Evolutionary conservation across 805 yeast genomes (phyloP).

Genomic region (Dipodascopsis uninucleata): DNA sequence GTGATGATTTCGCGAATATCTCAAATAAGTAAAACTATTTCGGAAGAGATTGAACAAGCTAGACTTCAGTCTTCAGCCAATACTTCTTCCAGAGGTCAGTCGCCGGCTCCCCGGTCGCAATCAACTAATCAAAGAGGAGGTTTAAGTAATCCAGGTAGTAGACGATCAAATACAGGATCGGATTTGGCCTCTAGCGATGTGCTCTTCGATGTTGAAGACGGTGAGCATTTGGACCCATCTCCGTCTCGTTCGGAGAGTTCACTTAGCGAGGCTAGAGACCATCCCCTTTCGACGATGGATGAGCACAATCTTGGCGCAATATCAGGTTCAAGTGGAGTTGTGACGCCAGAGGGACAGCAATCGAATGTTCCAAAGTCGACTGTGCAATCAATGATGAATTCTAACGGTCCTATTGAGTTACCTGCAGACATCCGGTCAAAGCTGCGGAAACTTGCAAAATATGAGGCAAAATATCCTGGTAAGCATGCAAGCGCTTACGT

Average conservation of each 20-base stretch:
- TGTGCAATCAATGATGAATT: not conserved
- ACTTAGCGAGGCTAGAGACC: slow-evolving; percentile 3
- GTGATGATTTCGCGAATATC: slow-evolving; percentile 57
- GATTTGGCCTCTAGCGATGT: not conserved
- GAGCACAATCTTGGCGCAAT: not conserved
- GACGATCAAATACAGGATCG: not conserved
- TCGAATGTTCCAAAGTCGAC: not conserved
- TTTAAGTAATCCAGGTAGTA: not conserved
- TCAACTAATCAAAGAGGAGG: not conserved
- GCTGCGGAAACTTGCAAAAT: slow-evolving; percentile 72
- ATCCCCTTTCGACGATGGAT: not conserved
- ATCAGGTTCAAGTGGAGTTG: slow-evolving; percentile 7
- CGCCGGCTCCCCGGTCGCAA: slow-evolving; percentile 2
- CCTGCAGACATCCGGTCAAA: slow-evolving; percentile 59
- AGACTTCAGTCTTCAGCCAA: slow-evolving; percentile 26
- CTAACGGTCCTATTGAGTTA: slow-evolving; percentile 34
- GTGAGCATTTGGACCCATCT: too few species aligned
- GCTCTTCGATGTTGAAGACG: too few species aligned
- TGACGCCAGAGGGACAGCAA: slow-evolving; percentile 1
- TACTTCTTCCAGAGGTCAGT: slow-evolving; percentile 28
- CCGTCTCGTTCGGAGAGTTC: too few species aligned
- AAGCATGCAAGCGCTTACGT: too few species aligned
- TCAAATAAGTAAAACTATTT: slow-evolving; percentile 59
- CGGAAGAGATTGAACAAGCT: slow-evolving; percentile 56
- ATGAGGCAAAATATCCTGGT: slow-evolving; percentile 86